Conservation (phyloP, 2,329 filamentous ascomycete genomes). For the Intubia oerlemansii region DNA sequence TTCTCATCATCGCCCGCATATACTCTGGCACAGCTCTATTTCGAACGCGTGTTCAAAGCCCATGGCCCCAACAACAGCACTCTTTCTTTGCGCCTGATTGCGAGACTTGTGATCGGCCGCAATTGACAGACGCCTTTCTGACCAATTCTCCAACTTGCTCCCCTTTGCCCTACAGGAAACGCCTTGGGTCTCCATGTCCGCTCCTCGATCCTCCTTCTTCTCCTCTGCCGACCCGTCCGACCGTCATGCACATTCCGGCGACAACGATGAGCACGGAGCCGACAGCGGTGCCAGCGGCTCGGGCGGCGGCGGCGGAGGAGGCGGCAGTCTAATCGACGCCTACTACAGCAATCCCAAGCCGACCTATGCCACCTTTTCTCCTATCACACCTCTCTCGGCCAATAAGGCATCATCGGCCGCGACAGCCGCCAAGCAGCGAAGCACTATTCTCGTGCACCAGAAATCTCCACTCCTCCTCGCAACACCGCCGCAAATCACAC, state of each 20-base stretch:
- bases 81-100: no score
- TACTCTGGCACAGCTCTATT: no score
- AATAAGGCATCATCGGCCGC: slow-evolving; percentile 23
- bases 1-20: no score
- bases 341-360: slow-evolving; percentile 26
- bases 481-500: slow-evolving; percentile 84
- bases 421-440: slow-evolving; percentile 52
- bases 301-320: slow-evolving; percentile 8
- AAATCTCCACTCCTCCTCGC: slow-evolving; percentile 85
- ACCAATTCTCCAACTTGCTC: no score
- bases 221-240: slow-evolving; percentile 9
- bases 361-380: slow-evolving; percentile 80
- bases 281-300: slow-evolving; percentile 9
- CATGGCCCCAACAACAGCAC: no score
- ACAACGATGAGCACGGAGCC: slow-evolving; percentile 6
- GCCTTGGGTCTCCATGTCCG: slow-evolving; percentile 33
- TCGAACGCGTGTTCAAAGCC: no score
- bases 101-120: no score
- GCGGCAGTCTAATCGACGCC: slow-evolving; percentile 9
- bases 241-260: slow-evolving; percentile 9
- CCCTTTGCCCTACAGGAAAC: no score
- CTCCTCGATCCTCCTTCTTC: slow-evolving; percentile 17
- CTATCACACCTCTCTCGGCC: slow-evolving; percentile 50
- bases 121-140: no score
- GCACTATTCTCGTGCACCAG: slow-evolving; percentile 86